A percentile compares a stretch with the other conserved stretches of the same genome.
These are phyloP conservation scores for Metschnikowia amazonensis DNA, from an alignment of 805 yeast species.

Conservation along the genomic window DNA sequence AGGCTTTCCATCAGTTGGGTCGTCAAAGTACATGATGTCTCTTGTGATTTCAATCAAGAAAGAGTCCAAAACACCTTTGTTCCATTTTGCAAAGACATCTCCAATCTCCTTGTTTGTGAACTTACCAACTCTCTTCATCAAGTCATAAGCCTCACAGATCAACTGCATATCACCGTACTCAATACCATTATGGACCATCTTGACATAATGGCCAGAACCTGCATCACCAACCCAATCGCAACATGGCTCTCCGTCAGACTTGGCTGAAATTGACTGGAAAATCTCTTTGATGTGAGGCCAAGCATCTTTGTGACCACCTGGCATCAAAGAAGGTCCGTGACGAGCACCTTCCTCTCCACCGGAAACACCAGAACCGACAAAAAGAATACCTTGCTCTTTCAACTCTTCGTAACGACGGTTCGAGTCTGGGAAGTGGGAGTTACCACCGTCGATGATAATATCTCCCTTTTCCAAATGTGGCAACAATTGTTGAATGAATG, in stretches of 20 bases:
- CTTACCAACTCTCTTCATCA: slow-evolving; percentile 91
- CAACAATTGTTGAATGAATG: slow-evolving; percentile 78
- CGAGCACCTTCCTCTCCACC: slow-evolving; percentile 99
- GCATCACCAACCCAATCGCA: slow-evolving; percentile 99
- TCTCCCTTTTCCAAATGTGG: slow-evolving; percentile 95
- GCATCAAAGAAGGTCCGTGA: slow-evolving; percentile 98
- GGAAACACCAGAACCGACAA: slow-evolving; percentile 98
- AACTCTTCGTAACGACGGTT: slow-evolving; percentile 94
- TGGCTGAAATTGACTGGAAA: slow-evolving; percentile 94
- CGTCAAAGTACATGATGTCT: slow-evolving; percentile 87
- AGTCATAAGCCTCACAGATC: slow-evolving; percentile 96
- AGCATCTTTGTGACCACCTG: slow-evolving; percentile 97
- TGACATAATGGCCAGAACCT: slow-evolving; percentile 98
- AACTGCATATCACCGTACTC: slow-evolving; percentile 99
- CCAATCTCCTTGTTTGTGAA: slow-evolving; percentile 89
- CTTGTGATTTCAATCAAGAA: slow-evolving; percentile 96
- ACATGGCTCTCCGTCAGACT: slow-evolving; percentile 98
- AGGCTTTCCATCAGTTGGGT: slow-evolving; percentile 82
- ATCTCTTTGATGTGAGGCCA: slow-evolving; percentile 98
- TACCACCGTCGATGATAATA: slow-evolving; percentile 99
- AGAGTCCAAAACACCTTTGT: slow-evolving; percentile 95
- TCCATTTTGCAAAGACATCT: slow-evolving; percentile 89
- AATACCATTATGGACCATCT: slow-evolving; percentile 99
- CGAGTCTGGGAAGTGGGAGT: slow-evolving; percentile 98
- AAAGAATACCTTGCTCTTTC: slow-evolving; percentile 78